phyloP scores from a whole-genome alignment of 192 early-diverging fungal genomes.

The Radiomyces spectabilis region DNA sequence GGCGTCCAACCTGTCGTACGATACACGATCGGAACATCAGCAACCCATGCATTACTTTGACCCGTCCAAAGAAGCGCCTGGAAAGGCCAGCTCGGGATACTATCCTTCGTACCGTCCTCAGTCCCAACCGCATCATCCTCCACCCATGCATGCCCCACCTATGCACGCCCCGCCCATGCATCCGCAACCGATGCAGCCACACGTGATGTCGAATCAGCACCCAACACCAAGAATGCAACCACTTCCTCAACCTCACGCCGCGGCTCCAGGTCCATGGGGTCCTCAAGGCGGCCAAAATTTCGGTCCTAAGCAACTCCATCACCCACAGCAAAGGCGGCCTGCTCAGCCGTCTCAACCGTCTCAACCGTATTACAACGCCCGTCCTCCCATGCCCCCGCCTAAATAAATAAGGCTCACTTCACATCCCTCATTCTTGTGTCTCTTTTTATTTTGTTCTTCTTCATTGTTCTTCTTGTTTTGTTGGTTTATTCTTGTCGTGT shows the following conservation, averaged over 20 bases:
- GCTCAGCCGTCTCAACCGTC: not conserved
- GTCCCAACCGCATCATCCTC: not conserved
- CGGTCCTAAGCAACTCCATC: not conserved
- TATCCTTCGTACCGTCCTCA: conserved; percentile 25
- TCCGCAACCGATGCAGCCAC: not conserved
- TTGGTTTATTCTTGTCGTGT: too few species aligned
- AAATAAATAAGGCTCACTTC: not conserved
- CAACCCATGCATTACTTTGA: conserved; percentile 24
- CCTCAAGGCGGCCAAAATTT: not conserved
- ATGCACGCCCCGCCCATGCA: not conserved
- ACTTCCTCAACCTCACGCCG: not conserved
- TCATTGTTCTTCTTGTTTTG: too few species aligned
- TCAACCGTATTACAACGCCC: not conserved
- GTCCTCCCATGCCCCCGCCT: not conserved
- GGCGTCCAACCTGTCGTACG: conserved; percentile 7
- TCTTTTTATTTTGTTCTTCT: too few species aligned
- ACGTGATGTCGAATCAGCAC: too few species aligned
- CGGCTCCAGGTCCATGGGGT: not conserved
- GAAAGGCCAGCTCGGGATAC: conserved; percentile 22
- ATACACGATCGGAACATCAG: not conserved
- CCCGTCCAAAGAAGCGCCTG: conserved; percentile 29
- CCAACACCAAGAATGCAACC: not conserved
- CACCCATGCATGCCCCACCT: not conserved
- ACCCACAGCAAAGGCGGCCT: not conserved
- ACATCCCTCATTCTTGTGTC: too few species aligned